These are phyloP conservation scores for Suillus variegatus DNA, from an alignment of 768 basidiomycete genomes.

Conservation along the genomic window DNA sequence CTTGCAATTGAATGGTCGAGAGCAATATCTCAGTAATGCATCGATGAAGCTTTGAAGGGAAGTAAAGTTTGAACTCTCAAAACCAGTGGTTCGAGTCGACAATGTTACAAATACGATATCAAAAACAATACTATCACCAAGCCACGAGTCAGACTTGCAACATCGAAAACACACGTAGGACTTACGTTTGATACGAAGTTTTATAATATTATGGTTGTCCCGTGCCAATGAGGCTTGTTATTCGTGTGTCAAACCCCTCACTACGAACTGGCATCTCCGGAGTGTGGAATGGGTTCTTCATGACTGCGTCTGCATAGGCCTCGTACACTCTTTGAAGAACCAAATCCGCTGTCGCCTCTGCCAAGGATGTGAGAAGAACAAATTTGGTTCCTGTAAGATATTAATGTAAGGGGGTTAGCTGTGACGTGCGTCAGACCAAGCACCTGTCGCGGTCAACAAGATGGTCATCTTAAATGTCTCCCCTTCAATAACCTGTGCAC, in stretches of 20 bases:
- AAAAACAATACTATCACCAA: background rate
- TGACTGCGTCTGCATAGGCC: conserved; percentile 90
- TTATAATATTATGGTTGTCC: conserved; percentile 23
- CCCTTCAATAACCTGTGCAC: conserved; percentile 93
- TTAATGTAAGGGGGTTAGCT: background rate
- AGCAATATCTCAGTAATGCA: conserved; percentile 5
- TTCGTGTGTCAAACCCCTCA: conserved; percentile 81
- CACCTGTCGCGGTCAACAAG: conserved; percentile 88
- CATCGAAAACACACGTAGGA: background rate
- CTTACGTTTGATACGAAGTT: background rate
- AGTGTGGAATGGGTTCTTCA: conserved; percentile 99
- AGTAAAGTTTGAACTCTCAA: background rate
- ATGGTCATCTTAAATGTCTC: conserved; percentile 96
- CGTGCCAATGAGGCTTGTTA: conserved; percentile 58
- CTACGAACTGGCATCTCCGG: conserved; percentile 99
- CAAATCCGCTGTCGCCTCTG: conserved; percentile 67
- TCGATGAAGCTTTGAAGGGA: conserved; percentile 16
- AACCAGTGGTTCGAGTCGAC: background rate
- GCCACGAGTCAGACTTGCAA: background rate
- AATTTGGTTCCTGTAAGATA: conserved; percentile 83
- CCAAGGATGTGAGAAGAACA: conserved; percentile 83
- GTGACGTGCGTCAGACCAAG: background rate
- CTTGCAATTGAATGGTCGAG: background rate
- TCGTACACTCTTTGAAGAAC: conserved; percentile 89
- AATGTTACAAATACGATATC: conserved; percentile 11